Percentiles rank a stretch among this genome's conserved stretches.
phyloP scores from a whole-genome alignment of 768 basidiomycete genomes.

The Tephrocybe sp. region DNA sequence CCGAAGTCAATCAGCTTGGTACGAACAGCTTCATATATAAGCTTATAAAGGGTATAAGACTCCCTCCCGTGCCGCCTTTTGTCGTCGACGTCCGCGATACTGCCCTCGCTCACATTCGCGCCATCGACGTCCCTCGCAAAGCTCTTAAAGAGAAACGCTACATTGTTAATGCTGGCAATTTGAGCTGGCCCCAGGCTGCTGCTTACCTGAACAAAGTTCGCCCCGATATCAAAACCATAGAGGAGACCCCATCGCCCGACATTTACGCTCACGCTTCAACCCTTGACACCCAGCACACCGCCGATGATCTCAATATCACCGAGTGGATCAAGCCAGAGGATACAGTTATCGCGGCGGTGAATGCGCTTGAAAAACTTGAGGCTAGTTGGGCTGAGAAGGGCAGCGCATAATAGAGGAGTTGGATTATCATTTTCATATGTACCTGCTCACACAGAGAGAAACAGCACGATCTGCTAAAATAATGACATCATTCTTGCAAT shows the following conservation, averaged over 20 bases:
- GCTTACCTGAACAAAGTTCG: conserved; percentile 23
- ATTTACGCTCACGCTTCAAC: conserved; percentile 25
- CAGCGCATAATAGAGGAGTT: too few relatives aligned
- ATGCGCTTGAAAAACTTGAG: too few relatives aligned
- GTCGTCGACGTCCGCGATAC: conserved; percentile 37
- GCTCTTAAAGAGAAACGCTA: conserved; percentile 28
- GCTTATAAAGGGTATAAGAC: conserved; percentile 26
- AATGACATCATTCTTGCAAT: too few relatives aligned
- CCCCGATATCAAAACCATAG: conserved; percentile 21
- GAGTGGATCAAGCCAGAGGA: conserved; percentile 24
- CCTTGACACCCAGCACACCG: conserved; percentile 26
- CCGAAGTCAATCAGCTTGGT: conserved; percentile 23
- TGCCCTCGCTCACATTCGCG: conserved; percentile 32
- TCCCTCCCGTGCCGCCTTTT: conserved; percentile 26
- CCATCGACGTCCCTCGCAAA: conserved; percentile 25
- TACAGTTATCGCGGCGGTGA: conserved; percentile 27
- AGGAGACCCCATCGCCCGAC: conserved; percentile 14
- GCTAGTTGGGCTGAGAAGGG: too few relatives aligned
- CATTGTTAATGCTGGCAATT: conserved; percentile 26
- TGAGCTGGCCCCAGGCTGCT: conserved; percentile 30
- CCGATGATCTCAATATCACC: conserved; percentile 25
- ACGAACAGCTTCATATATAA: conserved; percentile 29
- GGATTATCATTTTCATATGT: too few relatives aligned
- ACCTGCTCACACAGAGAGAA: too few relatives aligned
- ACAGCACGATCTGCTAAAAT: too few relatives aligned